phyloP scores from a whole-genome alignment of 148 eudicot genomes.

The Rhododendron molle region DNA sequence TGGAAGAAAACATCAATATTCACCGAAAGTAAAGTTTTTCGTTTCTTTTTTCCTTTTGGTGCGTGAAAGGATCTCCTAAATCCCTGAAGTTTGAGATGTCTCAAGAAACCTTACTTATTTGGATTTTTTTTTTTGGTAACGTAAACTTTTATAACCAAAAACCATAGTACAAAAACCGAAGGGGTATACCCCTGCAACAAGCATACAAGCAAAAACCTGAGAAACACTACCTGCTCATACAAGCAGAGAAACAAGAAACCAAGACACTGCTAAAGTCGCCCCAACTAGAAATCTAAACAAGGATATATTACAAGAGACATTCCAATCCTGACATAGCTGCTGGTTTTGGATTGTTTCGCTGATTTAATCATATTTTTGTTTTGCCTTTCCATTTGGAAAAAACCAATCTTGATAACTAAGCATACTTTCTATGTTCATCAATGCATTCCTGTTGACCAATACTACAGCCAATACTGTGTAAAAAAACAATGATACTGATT shows the following conservation, averaged over 20 bases:
- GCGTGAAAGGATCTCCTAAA: not conserved
- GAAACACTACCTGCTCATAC: no score
- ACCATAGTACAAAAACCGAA: no score
- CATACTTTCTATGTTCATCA: not conserved
- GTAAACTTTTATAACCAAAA: no score
- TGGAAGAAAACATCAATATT: not conserved
- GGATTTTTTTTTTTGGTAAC: not conserved
- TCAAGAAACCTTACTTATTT: not conserved
- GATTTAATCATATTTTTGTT: not conserved
- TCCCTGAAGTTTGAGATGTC: not conserved
- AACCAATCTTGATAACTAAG: not conserved
- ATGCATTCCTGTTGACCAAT: not conserved
- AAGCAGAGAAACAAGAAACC: no score
- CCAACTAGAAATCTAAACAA: no score
- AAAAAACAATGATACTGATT: not conserved
- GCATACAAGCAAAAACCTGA: no score
- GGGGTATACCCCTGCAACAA: no score
- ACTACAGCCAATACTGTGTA: not conserved
- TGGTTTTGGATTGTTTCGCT: not conserved
- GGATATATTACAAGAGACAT: no score
- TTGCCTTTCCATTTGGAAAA: not conserved
- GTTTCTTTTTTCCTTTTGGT: not conserved
- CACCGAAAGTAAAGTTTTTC: not conserved
- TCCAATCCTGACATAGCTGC: no score
- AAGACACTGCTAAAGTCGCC: no score